phyloP scores from a whole-genome alignment of 1,284 basidiomycete genomes.

The Coniophora puteana region DNA sequence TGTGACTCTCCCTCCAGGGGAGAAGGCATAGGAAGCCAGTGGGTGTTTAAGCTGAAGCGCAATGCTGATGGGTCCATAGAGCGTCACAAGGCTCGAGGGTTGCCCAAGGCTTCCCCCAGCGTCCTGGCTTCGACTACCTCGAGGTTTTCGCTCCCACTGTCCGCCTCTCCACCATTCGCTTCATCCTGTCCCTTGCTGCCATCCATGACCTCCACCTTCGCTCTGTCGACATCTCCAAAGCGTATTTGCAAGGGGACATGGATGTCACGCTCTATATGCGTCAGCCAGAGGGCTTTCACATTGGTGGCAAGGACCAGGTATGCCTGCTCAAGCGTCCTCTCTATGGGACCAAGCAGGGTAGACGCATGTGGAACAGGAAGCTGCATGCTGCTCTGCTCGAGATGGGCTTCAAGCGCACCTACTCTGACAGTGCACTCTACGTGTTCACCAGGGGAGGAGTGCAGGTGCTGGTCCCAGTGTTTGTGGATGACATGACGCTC shows the following conservation, averaged over 20 bases:
- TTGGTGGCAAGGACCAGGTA: no score
- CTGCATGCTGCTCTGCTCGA: no score
- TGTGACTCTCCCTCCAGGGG: no score
- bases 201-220: slow-evolving; percentile 10
- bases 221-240: slow-evolving; percentile 17
- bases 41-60: slow-evolving; percentile 32
- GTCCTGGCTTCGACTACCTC: slow-evolving; percentile 10
- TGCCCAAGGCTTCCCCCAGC: slow-evolving; percentile 15
- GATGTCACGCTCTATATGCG: no score
- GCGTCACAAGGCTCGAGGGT: slow-evolving; percentile 17
- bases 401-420: no score
- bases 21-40: slow-evolving; percentile 18
- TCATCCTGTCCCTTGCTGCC: slow-evolving; percentile 20
- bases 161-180: slow-evolving; percentile 16
- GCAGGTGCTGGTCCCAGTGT: no score
- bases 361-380: slow-evolving; percentile 8
- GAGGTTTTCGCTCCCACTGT: slow-evolving; percentile 28
- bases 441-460: slow-evolving; percentile 5
- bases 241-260: slow-evolving; percentile 15
- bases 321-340: no score
- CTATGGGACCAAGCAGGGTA: slow-evolving; percentile 10
- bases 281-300: no score
- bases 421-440: slow-evolving; percentile 20
- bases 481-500: no score
- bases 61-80: slow-evolving; percentile 21